Base-by-base conservation (phyloP, 495 filamentous ascomycete species). In the Xylaria castorea region DNA sequence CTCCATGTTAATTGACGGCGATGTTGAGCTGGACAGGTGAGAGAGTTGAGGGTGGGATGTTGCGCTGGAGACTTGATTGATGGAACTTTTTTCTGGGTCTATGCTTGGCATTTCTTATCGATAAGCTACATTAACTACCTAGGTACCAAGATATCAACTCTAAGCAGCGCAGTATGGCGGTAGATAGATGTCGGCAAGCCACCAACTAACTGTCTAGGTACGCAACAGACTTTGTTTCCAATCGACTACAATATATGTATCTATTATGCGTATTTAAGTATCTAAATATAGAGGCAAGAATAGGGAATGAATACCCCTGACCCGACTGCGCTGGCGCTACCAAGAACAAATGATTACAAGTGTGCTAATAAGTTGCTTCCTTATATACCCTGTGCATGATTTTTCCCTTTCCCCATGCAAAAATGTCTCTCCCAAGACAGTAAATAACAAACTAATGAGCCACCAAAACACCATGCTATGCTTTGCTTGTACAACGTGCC, bases 1-100 rank as follows among this genome's bases (percentile, higher is more conserved):
- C 7, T 82, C 83, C 83, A 85, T 84, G 16, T 71, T 82, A 58
- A 51, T 30, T 51, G 7, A 57, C 70, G 50, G 57, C 63, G 48
- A 74, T 67, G 73, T 50, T 46, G 68, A 53, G 20, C n/a, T 32
- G 4, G 64, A 12, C 44, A 12, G 16, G 36, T 38, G 55, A 57
- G 40, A 14, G 50, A 40, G 48, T 51, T 55, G 61, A 53, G 61
- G 61, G 48, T 58, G 61, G 48, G 60, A 71, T 71, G 50, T 32
- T 25, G 61, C 16, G 58, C 50, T 11, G 25, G n/a, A 71, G 48
- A 51, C 27, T 46, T 18, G 44, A 27, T 60, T 27, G 40, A 66
- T 16, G 70, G 70, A 72, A 72, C 70, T 72, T 72, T 72, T 72
- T 72, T 60, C 67, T 70, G 67, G 63, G 70, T 36, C 70, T 51